Percentiles rank a stretch among this genome's conserved stretches.
Evolutionary conservation across 1,139 yeast species (phyloP).

Genomic region (Protomyces gravidus): DNA sequence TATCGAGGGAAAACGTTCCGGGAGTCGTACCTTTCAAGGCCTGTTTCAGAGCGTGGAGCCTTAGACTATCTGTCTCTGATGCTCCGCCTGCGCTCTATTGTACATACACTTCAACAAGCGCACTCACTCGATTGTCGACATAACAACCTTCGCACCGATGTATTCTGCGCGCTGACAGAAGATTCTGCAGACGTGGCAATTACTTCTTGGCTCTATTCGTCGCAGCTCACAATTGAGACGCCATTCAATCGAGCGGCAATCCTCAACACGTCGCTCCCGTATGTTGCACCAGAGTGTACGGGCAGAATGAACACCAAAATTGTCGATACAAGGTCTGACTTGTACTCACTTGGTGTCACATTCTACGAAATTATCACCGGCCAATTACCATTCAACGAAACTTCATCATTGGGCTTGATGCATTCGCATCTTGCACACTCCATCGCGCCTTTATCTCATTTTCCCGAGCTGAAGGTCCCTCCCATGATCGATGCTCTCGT

Average conservation of each 20-base stretch:
- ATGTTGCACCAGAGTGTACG: slow-evolving; percentile 27
- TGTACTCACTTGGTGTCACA: slow-evolving; percentile 27
- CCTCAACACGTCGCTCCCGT: slow-evolving; percentile 13
- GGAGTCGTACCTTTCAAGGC: neutral
- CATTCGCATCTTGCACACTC: slow-evolving; percentile 19
- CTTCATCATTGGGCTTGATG: slow-evolving; percentile 13
- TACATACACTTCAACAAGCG: neutral
- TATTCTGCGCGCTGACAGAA: neutral
- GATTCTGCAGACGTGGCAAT: neutral
- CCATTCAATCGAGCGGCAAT: slow-evolving; percentile 1
- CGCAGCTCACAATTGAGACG: slow-evolving; percentile 11
- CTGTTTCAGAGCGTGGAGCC: neutral
- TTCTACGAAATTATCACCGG: slow-evolving; percentile 20
- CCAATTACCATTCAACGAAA: slow-evolving; percentile 10
- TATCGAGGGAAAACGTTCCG: neutral
- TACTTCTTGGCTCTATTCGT: slow-evolving; percentile 21
- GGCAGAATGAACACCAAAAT: slow-evolving; percentile 20
- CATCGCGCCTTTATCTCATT: neutral
- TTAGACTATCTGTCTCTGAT: neutral
- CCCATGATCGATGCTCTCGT: slow-evolving; percentile 4
- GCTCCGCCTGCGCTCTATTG: neutral
- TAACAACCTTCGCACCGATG: slow-evolving; percentile 20
- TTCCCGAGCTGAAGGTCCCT: neutral
- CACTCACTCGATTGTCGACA: slow-evolving; percentile 13
- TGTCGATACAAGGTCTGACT: slow-evolving; percentile 23